These are phyloP conservation scores for Immersiporthe knoxdaviesiana DNA, from an alignment of 2,329 filamentous ascomycete species.

Conservation along the genomic window DNA sequence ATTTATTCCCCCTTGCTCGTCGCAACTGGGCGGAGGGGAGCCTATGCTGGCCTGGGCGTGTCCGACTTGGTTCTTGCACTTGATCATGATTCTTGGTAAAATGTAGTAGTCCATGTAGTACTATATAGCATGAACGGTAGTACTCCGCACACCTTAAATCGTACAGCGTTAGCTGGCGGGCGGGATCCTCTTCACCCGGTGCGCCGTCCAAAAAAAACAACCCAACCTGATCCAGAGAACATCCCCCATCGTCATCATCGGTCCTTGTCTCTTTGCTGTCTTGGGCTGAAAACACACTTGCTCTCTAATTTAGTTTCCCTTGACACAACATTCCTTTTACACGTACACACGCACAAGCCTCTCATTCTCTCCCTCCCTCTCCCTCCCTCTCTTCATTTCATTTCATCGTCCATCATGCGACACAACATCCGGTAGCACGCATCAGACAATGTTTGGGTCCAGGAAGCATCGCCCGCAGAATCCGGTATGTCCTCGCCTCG, in stretches of 20 bases:
- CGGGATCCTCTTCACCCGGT: not conserved
- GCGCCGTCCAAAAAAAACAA: not conserved
- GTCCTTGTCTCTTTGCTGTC: not conserved
- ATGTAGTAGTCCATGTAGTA: not conserved
- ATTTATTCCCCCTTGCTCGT: not conserved
- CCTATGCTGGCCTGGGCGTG: not conserved
- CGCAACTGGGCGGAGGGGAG: not conserved
- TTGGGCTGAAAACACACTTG: not conserved
- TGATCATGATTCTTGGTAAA: not conserved
- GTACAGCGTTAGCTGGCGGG: not conserved
- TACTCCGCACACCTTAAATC: not conserved
- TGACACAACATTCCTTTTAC: constrained; percentile 4
- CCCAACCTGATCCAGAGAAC: not conserved
- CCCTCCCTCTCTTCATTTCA: not conserved
- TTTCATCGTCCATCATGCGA: constrained; percentile 1
- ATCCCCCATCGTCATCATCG: constrained; percentile 8
- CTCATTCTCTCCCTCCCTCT: not conserved
- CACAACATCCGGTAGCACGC: not conserved
- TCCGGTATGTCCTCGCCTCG: constrained; percentile 49
- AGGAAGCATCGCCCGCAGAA: constrained; percentile 53
- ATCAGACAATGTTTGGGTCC: constrained; percentile 52
- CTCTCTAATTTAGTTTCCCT: not conserved
- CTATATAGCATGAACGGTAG: not conserved
- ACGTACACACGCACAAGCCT: not conserved
- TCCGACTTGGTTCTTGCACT: not conserved